Percentiles rank a stretch among this genome's conserved stretches.
Evolutionary conservation across 257 asterid genomes (phyloP).

Genomic region (Plantago ovata): DNA sequence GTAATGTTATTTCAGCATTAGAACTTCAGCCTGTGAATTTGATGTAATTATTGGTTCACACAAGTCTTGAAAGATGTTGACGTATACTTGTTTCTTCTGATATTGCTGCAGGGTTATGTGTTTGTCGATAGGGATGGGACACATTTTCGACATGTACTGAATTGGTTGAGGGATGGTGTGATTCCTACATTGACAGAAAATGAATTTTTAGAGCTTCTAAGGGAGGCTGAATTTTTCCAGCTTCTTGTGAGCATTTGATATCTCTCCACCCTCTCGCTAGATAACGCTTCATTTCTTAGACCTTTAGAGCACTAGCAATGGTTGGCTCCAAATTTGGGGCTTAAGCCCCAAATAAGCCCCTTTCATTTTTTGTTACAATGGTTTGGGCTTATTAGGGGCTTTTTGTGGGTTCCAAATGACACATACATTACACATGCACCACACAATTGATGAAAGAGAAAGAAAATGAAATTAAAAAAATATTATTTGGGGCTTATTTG

Average conservation of each 20-base stretch:
- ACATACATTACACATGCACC: no score
- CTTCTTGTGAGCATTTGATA: conserved; percentile 62
- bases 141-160: conserved; percentile 80
- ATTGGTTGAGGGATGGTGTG: conserved; percentile 93
- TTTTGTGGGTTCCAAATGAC: no score
- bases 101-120: conserved; percentile 69
- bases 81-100: conserved; percentile 17
- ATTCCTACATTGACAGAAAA: conserved; percentile 64
- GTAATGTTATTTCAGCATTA: background rate
- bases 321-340: no score
- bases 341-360: no score
- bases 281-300: conserved; percentile 4
- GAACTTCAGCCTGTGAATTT: conserved; percentile 2
- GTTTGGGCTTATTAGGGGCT: no score
- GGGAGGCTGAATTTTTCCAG: conserved; percentile 90
- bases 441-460: no score
- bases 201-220: conserved; percentile 66
- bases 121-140: conserved; percentile 93
- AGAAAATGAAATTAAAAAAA: no score
- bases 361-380: no score
- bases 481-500: no score
- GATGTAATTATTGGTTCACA: background rate
- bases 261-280: conserved; percentile 14
- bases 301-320: background rate
- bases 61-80: conserved; percentile 3